Base-by-base conservation (phyloP, 2,329 filamentous ascomycete genomes). In the Fusarium veterinarium region DNA sequence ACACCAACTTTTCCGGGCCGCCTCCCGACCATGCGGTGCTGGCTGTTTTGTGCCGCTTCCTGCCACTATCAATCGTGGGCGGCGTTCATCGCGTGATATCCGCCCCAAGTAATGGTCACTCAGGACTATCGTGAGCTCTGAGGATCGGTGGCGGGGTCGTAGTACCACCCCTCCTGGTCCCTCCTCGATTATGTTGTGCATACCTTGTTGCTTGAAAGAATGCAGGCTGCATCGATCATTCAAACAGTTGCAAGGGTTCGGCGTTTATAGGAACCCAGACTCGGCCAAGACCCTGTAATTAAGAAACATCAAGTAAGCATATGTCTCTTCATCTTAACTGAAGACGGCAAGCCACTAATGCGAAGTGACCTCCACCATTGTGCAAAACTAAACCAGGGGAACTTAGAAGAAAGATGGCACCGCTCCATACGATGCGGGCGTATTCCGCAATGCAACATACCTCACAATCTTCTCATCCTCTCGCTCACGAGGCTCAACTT, bases 401-500 rank as follows among this genome's bases (percentile, higher is more conserved):
- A 55, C 40, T 76, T 64, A 80, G 64, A 70, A 73, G 64, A 64
- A 72, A 45, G 73, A 72, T 38, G 65, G 49, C 23, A 70, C 57
- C 49, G 53, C 67, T 45, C 73, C 74, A 33, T 77, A 77, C 37
- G 65, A 69, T 52, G 72, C 69, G 58, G 75, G 71, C 35, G 76
- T 76, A 63, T 77, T 68, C 70, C 71, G 75, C 65, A 78, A 74
- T 73, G 77, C 58, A 73, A 87, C 90, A 79, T 91, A 97, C 95
- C 96, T 97, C 81, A 97, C 95, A 87, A 99, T 98, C 88, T 98
- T 98, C 85, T 99, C 96, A 80, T 99, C 96, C 85, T 99, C 96
- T 78, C 96, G 90, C 86, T 99, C 96, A 78, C 96, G 90, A 71
- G 96, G 96, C 82, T 99, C 96, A 68, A 99, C 91, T 79, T 92